A percentile compares a stretch with the other conserved stretches of the same genome.
Conservation (phyloP, 352 stramenopile species). For the Blastocystis sp. region DNA sequence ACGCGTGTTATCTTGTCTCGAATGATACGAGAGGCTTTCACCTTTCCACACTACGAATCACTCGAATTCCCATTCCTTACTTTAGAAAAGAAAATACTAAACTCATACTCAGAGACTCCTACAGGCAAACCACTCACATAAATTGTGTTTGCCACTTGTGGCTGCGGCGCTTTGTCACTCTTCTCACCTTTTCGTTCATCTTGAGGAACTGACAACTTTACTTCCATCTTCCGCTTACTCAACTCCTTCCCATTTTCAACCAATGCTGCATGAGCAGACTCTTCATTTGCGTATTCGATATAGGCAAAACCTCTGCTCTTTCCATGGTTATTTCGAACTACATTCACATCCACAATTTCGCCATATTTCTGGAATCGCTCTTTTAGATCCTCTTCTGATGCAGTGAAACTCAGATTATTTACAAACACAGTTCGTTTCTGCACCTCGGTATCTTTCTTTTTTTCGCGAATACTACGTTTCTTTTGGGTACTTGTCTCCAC, state of each 20-base stretch:
- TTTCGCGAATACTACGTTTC: slow-evolving; percentile 4
- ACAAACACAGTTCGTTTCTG: slow-evolving; percentile 41
- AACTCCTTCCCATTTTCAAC: slow-evolving; percentile 75
- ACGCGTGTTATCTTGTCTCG: slow-evolving; percentile 20
- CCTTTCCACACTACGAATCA: slow-evolving; percentile 47
- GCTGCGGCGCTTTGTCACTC: background rate
- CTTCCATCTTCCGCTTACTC: slow-evolving; percentile 6
- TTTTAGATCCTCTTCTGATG: background rate
- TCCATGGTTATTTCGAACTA: slow-evolving; percentile 48
- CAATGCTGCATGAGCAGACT: slow-evolving; percentile 72
- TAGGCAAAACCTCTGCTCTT: slow-evolving; percentile 40
- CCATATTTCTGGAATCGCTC: background rate
- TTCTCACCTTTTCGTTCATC: slow-evolving; percentile 52
- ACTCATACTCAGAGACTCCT: slow-evolving; percentile 42
- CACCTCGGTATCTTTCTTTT: slow-evolving; percentile 7
- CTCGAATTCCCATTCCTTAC: background rate
- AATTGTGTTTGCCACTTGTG: background rate
- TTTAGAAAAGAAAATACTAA: slow-evolving; percentile 54
- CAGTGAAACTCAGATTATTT: slow-evolving; percentile 4
- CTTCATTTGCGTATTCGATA: slow-evolving; percentile 76
- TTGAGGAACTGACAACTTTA: slow-evolving; percentile 41
- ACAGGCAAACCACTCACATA: slow-evolving; percentile 25
- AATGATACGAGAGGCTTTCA: background rate
- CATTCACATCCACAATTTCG: background rate
- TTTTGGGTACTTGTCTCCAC: background rate